phyloP scores from a whole-genome alignment of 352 stramenopile species.

The Pythium rhizo-oryzae region DNA sequence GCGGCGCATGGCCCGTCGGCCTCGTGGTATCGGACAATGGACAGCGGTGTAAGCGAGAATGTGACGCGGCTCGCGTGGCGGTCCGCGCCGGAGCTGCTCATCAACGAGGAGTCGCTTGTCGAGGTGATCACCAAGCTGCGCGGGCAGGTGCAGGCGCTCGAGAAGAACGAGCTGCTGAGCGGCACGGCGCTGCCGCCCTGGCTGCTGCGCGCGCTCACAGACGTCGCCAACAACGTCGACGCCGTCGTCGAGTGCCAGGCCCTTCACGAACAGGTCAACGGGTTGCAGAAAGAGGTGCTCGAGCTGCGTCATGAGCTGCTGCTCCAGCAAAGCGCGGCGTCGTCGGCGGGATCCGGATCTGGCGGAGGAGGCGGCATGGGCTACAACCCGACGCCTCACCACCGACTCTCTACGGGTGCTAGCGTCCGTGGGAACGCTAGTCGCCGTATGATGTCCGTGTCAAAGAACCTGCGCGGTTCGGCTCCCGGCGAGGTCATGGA shows the following conservation, averaged over 20 bases:
- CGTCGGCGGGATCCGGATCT: neutral
- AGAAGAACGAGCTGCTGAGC: constrained; percentile 80
- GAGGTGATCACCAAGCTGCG: constrained; percentile 76
- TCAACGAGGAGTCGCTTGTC: constrained; percentile 82
- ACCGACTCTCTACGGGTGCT: constrained; percentile 51
- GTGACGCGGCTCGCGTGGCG: constrained; percentile 63
- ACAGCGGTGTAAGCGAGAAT: constrained; percentile 39
- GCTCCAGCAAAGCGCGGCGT: constrained; percentile 52
- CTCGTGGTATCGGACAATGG: constrained; percentile 19
- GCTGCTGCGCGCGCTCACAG: constrained; percentile 71
- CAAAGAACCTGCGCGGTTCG: constrained; percentile 4
- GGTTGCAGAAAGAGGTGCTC: constrained; percentile 78
- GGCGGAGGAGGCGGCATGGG: neutral
- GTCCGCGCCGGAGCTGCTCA: constrained; percentile 64
- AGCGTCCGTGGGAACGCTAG: constrained; percentile 23
- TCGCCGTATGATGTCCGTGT: constrained; percentile 12
- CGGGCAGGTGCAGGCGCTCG: constrained; percentile 60
- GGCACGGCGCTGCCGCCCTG: constrained; percentile 65
- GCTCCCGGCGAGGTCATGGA: constrained; percentile 15
- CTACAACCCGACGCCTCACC: constrained; percentile 57
- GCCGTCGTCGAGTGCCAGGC: constrained; percentile 79
- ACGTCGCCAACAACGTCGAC: constrained; percentile 84
- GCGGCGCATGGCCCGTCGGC: neutral
- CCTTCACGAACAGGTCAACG: constrained; percentile 72
- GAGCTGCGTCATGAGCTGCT: constrained; percentile 80